These are phyloP conservation scores for Cenchrus purpureus DNA, from an alignment of 176 grass and related monocot species.

Conservation along the genomic window DNA sequence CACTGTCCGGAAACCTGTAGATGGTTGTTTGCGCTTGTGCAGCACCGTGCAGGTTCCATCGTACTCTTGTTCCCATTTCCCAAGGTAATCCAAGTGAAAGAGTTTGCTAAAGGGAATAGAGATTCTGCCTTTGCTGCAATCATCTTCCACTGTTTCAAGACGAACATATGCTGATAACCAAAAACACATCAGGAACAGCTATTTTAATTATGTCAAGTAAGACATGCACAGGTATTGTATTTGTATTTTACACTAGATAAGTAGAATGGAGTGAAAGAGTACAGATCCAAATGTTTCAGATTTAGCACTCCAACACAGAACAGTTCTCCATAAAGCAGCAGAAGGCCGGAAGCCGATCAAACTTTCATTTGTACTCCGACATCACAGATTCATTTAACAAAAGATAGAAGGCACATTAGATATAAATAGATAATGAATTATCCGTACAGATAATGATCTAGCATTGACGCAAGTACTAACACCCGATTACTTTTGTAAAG, in stretches of 20 bases:
- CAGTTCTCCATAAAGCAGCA: background rate
- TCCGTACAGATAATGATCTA: background rate
- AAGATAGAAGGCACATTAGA: background rate
- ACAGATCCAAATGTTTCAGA: background rate
- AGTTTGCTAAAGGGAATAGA: background rate
- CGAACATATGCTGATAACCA: constrained; percentile 3
- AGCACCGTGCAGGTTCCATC: constrained; percentile 5
- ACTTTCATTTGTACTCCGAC: background rate
- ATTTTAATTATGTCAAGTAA: background rate
- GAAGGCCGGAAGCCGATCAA: background rate
- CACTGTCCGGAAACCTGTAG: constrained; percentile 28
- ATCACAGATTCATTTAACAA: background rate
- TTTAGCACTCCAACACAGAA: constrained; percentile 9
- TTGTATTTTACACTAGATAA: background rate
- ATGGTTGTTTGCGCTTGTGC: constrained; percentile 27
- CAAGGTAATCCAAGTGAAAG: constrained; percentile 14
- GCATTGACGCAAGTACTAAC: background rate
- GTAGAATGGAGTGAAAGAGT: background rate
- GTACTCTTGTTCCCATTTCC: constrained; percentile 19
- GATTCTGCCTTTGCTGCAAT: constrained; percentile 16
- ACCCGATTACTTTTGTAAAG: background rate
- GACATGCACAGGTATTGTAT: background rate
- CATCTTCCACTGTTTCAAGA: background rate
- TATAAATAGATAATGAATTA: background rate
- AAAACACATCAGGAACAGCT: background rate